Percentiles rank a stretch among this genome's conserved stretches.
Evolutionary conservation across 2,329 filamentous ascomycete species (phyloP).

Genomic region (Ascochyta clinopodiicola): DNA sequence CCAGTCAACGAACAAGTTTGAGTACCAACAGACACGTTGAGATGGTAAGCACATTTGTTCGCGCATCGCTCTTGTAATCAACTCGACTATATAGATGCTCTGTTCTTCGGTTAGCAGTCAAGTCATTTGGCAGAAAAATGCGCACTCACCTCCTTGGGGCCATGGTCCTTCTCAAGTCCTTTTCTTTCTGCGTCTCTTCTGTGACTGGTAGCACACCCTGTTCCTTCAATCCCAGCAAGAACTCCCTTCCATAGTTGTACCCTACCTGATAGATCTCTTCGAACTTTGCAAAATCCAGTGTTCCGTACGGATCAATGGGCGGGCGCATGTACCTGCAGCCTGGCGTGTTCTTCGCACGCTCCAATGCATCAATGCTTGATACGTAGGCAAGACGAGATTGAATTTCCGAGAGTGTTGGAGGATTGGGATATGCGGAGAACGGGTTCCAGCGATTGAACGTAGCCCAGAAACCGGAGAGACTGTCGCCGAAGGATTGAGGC

Average conservation of each 20-base stretch:
- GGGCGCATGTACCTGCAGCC: slow-evolving; percentile 97
- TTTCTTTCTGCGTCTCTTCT: slow-evolving; percentile 59
- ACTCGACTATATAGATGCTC: slow-evolving; percentile 5
- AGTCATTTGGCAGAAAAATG: no score
- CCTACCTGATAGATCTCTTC: slow-evolving; percentile 95
- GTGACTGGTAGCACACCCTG: slow-evolving; percentile 73
- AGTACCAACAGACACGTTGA: no score
- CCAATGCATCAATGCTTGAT: slow-evolving; percentile 89
- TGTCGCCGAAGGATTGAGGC: slow-evolving; percentile 92
- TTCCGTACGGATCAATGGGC: slow-evolving; percentile 91
- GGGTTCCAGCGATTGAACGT: slow-evolving; percentile 97
- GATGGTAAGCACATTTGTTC: no score
- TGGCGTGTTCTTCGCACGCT: slow-evolving; percentile 87
- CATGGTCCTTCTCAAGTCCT: slow-evolving; percentile 60
- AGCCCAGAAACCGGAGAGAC: slow-evolving; percentile 93
- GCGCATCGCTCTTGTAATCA: no score
- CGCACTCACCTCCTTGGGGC: slow-evolving; percentile 44
- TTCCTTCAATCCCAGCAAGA: slow-evolving; percentile 75
- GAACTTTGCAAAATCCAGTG: slow-evolving; percentile 95
- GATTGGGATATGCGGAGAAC: slow-evolving; percentile 86
- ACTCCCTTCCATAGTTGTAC: slow-evolving; percentile 84
- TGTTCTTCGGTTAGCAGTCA: slow-evolving; percentile 2
- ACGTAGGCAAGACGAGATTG: slow-evolving; percentile 95
- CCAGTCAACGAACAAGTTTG: no score
- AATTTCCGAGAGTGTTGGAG: slow-evolving; percentile 93